Conservation (phyloP, 78 protist genomes). For the Guillardia theta region DNA sequence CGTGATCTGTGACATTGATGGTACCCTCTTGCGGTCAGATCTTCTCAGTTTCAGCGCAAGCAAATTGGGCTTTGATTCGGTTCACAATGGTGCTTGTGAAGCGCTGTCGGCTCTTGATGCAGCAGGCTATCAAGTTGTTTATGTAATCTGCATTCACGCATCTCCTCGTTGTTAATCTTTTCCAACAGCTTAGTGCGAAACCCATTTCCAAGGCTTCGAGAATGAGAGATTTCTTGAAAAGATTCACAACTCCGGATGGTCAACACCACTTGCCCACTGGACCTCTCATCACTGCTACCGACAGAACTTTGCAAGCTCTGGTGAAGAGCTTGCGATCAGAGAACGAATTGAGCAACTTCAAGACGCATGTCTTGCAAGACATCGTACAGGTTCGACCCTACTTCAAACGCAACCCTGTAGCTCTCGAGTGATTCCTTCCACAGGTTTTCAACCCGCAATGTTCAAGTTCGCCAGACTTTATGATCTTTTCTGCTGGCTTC, state of each 20-base stretch:
- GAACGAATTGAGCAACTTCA: background rate
- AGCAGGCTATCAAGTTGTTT: background rate
- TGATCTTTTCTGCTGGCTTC: no score
- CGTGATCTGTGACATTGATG: constrained; percentile 5
- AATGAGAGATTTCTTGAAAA: background rate
- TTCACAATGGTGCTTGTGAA: background rate
- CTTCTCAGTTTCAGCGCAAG: background rate
- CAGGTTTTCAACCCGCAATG: no score
- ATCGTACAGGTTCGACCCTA: no score
- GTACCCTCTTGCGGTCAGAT: background rate
- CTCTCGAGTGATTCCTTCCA: no score
- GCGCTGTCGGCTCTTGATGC: background rate
- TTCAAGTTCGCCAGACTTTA: no score
- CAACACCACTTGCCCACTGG: background rate
- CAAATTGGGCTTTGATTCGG: background rate
- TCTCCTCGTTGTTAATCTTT: no score
- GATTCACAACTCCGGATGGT: background rate
- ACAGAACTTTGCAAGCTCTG: background rate
- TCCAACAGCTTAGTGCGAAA: no score
- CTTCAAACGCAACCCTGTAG: no score
- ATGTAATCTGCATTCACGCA: no score
- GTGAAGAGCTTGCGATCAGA: background rate
- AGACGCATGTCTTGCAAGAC: no score
- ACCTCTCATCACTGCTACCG: background rate
- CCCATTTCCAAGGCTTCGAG: background rate